phyloP scores from a whole-genome alignment of 495 filamentous ascomycete species.

The Aspergillus taichungensis region DNA sequence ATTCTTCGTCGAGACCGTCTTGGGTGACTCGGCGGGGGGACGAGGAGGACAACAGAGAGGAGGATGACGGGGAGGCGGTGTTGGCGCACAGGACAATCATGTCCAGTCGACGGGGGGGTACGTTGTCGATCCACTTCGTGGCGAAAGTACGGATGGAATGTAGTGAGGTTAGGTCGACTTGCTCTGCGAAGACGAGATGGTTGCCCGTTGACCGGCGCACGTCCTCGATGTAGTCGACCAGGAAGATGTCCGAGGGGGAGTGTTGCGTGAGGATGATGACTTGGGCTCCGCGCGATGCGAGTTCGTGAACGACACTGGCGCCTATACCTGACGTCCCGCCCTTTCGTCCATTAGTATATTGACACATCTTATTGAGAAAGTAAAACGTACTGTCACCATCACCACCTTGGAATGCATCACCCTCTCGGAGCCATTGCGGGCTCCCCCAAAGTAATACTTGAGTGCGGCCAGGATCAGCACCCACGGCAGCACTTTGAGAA shows the following conservation, averaged over 20 bases:
- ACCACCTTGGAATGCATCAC: constrained; percentile 88
- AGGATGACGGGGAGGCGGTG: constrained; percentile 53
- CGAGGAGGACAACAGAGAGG: constrained; percentile 24
- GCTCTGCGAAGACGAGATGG: constrained; percentile 87
- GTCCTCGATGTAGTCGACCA: constrained; percentile 87
- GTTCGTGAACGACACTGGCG: constrained; percentile 57
- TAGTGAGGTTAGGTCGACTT: constrained; percentile 79
- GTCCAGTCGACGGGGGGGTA: constrained; percentile 82
- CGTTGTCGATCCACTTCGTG: constrained; percentile 98
- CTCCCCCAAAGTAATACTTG: constrained; percentile 73
- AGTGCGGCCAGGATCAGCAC: constrained; percentile 52
- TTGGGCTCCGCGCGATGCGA: constrained; percentile 82
- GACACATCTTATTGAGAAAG: background rate
- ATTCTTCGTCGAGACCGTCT: constrained; percentile 80
- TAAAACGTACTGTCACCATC: constrained; percentile 68
- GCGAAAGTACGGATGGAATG: constrained; percentile 87
- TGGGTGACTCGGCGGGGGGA: constrained; percentile 43
- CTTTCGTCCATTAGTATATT: constrained; percentile 28
- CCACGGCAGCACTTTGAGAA: constrained; percentile 52
- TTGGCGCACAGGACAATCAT: constrained; percentile 83
- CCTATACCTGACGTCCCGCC: constrained; percentile 95
- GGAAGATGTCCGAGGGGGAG: constrained; percentile 70
- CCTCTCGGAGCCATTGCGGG: constrained; percentile 66
- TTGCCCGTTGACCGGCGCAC: constrained; percentile 73
- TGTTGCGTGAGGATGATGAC: constrained; percentile 82